phyloP scores from a whole-genome alignment of 805 yeast species.

The Sugiyamaella boreocaroliniensis region DNA sequence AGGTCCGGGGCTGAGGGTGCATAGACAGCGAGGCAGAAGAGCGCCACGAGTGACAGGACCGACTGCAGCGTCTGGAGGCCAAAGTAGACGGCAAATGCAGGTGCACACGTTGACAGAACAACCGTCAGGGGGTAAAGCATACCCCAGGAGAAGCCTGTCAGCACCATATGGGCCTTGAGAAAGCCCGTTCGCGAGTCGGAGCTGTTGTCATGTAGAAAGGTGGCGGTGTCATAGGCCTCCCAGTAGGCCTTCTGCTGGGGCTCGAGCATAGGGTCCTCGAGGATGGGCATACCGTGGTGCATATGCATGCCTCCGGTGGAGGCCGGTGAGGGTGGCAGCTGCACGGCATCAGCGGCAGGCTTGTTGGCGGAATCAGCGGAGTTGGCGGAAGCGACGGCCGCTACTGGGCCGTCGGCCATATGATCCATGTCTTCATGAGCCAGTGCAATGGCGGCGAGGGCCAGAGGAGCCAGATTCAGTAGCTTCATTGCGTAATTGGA shows the following conservation, averaged over 20 bases:
- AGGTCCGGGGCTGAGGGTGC: constrained; percentile 52
- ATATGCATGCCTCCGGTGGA: constrained; percentile 19
- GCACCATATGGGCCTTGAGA: constrained; percentile 48
- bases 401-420: too few species aligned
- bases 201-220: constrained; percentile 36
- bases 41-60: constrained; percentile 41
- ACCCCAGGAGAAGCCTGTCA: constrained; percentile 40
- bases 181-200: constrained; percentile 45
- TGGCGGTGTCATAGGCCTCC: constrained; percentile 71
- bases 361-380: too few species aligned
- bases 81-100: constrained; percentile 47
- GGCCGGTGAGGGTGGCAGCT: constrained; percentile 14
- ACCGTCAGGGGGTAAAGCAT: constrained; percentile 63
- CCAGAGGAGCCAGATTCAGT: too few species aligned
- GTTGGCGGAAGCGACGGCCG: too few species aligned
- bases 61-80: constrained; percentile 50
- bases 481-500: too few species aligned
- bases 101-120: constrained; percentile 51
- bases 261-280: constrained; percentile 52
- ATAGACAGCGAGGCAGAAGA: constrained; percentile 51
- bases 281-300: constrained; percentile 68
- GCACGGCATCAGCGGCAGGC: not conserved
- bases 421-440: too few species aligned
- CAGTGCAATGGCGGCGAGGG: too few species aligned
- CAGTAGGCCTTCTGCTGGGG: constrained; percentile 72